Evolutionary conservation across 768 basidiomycete genomes (phyloP).

Genomic region (Sporobolomyces pararoseus): DNA sequence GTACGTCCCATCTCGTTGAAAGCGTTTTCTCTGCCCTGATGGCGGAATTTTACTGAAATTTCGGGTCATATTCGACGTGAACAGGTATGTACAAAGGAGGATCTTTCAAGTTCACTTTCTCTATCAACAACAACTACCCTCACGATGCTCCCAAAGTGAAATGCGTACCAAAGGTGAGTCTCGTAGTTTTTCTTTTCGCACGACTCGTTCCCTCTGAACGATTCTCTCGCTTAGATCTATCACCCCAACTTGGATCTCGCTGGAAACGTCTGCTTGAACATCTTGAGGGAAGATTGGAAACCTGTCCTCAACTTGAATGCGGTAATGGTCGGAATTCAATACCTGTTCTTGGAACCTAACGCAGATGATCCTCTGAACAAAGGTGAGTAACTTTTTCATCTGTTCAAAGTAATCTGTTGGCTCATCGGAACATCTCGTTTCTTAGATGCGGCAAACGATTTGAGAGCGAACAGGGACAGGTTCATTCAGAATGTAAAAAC

Average conservation of each 20-base stretch:
- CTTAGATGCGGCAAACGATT: conserved; percentile 89
- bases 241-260: conserved; percentile 98
- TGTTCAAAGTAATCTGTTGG: background rate
- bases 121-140: conserved; percentile 95
- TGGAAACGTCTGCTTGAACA: conserved; percentile 97
- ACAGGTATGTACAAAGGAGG: conserved; percentile 98
- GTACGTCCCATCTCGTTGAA: conserved; percentile 50
- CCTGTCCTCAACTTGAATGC: conserved; percentile 96
- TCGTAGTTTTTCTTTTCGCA: too few relatives aligned
- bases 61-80: background rate
- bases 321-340: conserved; percentile 97
- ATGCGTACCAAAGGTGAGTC: conserved; percentile 80
- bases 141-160: conserved; percentile 99
- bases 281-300: conserved; percentile 99
- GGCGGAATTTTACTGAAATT: too few relatives aligned
- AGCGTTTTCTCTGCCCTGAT: background rate
- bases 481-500: conserved; percentile 80
- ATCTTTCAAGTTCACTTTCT: conserved; percentile 86
- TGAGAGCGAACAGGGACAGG: conserved; percentile 77
- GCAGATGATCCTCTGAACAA: conserved; percentile 98
- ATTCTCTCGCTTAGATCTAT: conserved; percentile 66
- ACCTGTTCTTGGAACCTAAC: conserved; percentile 96
- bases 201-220: too few relatives aligned
- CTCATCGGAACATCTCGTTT: background rate
- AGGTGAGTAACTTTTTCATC: conserved; percentile 57